These are phyloP conservation scores for Tulasnella sp. DNA, from an alignment of 768 basidiomycete species.

Conservation along the genomic window DNA sequence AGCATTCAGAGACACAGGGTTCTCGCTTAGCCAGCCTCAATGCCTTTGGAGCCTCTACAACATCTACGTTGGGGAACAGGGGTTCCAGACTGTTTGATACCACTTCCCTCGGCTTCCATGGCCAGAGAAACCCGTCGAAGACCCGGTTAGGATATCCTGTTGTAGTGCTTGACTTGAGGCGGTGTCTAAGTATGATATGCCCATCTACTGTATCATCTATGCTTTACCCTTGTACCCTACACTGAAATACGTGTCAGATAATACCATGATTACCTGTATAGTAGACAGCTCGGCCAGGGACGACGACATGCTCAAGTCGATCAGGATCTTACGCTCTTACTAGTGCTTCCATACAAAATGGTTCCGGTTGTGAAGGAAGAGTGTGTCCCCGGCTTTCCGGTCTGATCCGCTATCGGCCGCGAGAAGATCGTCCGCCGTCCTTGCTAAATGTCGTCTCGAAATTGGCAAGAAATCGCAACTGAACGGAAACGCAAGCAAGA, in stretches of 20 bases:
- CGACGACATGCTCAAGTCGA: too few relatives aligned
- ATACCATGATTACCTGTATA: background rate
- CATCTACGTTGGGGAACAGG: background rate
- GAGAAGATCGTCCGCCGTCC: background rate
- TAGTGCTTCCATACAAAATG: background rate
- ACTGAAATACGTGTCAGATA: background rate
- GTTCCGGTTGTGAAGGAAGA: background rate
- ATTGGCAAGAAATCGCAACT: slow-evolving; percentile 52
- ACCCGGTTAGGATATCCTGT: background rate
- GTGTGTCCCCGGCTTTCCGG: background rate
- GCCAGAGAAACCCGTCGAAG: background rate
- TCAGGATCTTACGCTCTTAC: background rate
- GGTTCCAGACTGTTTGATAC: background rate
- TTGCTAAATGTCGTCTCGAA: background rate
- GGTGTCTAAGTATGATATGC: background rate
- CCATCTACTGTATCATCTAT: background rate
- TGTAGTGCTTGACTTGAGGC: background rate
- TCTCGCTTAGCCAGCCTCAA: background rate
- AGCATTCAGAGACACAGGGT: background rate
- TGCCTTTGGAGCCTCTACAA: background rate
- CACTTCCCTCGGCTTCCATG: background rate
- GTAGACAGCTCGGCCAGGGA: too few relatives aligned
- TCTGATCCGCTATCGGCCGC: background rate
- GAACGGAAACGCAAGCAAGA: slow-evolving; percentile 54
- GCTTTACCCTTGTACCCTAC: background rate